phyloP scores from a whole-genome alignment of 2,329 filamentous ascomycete species.

The Aspergillus ustus region DNA sequence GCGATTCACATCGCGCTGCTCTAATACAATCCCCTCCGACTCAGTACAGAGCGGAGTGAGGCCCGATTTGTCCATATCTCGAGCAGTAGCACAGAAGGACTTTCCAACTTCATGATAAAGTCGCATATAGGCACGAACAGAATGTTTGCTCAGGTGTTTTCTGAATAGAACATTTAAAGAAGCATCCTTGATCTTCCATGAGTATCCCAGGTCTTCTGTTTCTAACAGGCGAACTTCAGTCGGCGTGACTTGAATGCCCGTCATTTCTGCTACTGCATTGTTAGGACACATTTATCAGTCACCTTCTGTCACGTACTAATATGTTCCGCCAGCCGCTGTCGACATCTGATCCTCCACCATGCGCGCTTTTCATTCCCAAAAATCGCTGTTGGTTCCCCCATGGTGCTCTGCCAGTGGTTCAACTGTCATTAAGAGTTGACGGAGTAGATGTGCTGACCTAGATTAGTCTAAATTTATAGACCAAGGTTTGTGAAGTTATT shows the following conservation, averaged over 20 bases:
- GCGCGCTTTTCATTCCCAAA: slow-evolving; percentile 8
- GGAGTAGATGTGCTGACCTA: not conserved
- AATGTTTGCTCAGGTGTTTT: slow-evolving; percentile 21
- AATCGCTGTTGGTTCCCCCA: not conserved
- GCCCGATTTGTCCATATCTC: not conserved
- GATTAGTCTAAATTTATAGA: too few species aligned
- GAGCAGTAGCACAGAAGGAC: slow-evolving; percentile 11
- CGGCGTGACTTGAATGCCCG: slow-evolving; percentile 17
- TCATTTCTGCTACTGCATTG: slow-evolving; percentile 11
- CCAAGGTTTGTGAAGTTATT: not conserved
- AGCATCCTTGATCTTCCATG: slow-evolving; percentile 18
- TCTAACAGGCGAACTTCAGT: slow-evolving; percentile 17
- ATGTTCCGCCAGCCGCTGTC: slow-evolving; percentile 7
- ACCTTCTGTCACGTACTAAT: slow-evolving; percentile 8
- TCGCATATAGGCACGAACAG: slow-evolving; percentile 33
- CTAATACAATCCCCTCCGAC: not conserved
- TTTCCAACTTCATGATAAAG: slow-evolving; percentile 14
- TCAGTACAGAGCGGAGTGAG: not conserved
- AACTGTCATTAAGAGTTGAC: not conserved
- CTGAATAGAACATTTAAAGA: slow-evolving; percentile 15
- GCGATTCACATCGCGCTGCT: not conserved
- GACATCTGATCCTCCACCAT: slow-evolving; percentile 2
- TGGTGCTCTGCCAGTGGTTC: not conserved
- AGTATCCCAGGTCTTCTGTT: slow-evolving; percentile 16
- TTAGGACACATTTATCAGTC: slow-evolving; percentile 1